Base-by-base conservation (phyloP, 805 yeast species). In the Maudiozyma pseudohumilis region DNA sequence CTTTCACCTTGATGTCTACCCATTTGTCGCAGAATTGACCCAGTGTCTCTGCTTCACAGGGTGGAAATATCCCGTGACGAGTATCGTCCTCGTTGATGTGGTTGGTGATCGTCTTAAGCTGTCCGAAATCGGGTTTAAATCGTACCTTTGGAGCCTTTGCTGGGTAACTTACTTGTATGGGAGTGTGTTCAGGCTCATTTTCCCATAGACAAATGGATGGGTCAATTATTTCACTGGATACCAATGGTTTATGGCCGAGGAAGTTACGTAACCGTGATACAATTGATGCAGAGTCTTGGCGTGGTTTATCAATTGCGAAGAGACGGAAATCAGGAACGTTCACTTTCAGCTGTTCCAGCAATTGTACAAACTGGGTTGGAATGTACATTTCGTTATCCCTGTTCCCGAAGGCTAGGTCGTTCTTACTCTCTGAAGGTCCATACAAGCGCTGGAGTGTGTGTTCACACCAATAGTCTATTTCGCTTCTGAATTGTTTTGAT, bases 301-400 rank as follows among this genome's bases (percentile, higher is more conserved):
- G 17, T 36, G 53, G 52, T 3, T 38, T 33, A 35, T 57, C 62
- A 12, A 57, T 37, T 15, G 52, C 49, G 28, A 57, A 46, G 3
- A 57, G 33, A 22, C 46, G 44, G 36, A 53, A 50, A 29, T 50
- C 54, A 5, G 60, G 60, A 7, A 52, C 46, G 32, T 45, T 40
- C 4, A 31, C 32, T 28, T 47, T 42, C 25, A 56, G 38, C 17
- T 48, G 35, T n/a, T 42, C 43, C 23, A 57, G 47, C 15, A 57
- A 37, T 32, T 52, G 52, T 12, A 55, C 43, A 15, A 55, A 40
- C 32, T 56, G 43, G 16, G 58, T 48, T 7, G 62, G 60, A 9
- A 56, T 46, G 38, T 43, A 44, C 4, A 43, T 18, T 12, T 43
- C 50, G n/a, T 16, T 21, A 18, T 44, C 29, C 8, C 36, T 29